These are phyloP conservation scores for Pythium monospermum DNA, from an alignment of 352 stramenopile genomes.

Conservation along the genomic window DNA sequence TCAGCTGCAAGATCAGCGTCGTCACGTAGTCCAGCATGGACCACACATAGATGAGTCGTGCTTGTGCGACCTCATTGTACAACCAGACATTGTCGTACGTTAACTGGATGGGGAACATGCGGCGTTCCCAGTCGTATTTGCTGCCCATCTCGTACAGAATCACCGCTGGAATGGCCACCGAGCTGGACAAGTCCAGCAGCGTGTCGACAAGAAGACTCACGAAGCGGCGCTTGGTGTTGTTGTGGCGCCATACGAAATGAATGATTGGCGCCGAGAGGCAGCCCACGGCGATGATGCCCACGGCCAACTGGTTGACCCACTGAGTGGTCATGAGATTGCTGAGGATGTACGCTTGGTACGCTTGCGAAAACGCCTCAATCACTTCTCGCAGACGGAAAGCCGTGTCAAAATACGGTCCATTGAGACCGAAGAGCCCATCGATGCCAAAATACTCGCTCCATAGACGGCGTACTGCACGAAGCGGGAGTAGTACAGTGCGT, in stretches of 20 bases:
- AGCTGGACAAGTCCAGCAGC: slow-evolving; percentile 5
- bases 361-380: slow-evolving; percentile 8
- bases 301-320: slow-evolving; percentile 7
- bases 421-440: slow-evolving; percentile 3
- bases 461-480: not conserved
- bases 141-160: not conserved
- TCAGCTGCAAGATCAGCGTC: slow-evolving; percentile 3
- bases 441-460: slow-evolving; percentile 3
- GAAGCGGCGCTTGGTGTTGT: not conserved
- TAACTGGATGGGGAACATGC: slow-evolving; percentile 1
- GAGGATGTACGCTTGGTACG: slow-evolving; percentile 15
- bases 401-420: slow-evolving; percentile 10
- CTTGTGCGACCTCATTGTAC: not conserved
- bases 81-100: slow-evolving; percentile 12
- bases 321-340: not conserved
- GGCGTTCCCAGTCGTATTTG: not conserved
- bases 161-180: slow-evolving; percentile 1
- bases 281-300: no score
- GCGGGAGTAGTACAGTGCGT: not conserved
- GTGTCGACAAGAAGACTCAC: slow-evolving; percentile 4
- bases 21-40: slow-evolving; percentile 8
- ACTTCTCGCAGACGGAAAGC: slow-evolving; percentile 5
- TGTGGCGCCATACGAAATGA: not conserved
- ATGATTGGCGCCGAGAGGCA: slow-evolving; percentile 5
- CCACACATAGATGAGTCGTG: slow-evolving; percentile 1